Evolutionary conservation across 148 eudicot genomes (phyloP), one percentile per base, ranked within the genome.

Genomic region (Bassia scoparia): DNA sequence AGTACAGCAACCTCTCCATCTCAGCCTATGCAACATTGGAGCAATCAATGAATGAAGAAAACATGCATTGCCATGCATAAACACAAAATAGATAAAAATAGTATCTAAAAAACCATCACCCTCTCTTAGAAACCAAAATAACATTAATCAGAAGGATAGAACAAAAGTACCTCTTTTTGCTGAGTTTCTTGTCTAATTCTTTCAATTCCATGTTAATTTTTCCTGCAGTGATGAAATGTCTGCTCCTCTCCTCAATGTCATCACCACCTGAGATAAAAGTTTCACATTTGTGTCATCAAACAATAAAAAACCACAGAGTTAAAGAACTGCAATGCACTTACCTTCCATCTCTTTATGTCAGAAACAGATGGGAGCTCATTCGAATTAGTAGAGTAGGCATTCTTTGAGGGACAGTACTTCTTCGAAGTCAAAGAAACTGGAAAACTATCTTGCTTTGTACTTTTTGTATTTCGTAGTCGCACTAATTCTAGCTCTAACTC

Each of bases 141-240:
- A 12, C 41, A 33, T 10, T 18, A 64, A 16, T 1, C 3, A 21
- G 11, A 44, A 37, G 30, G 48, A 63, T 63, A 35, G 53, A 55
- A 33, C 27, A 58, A 63, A 64, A 41, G 15, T 85, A 90, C 99
- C 97, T 96, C 97, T 75, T 96, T 96, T 77, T 90, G 88, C 75
- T 90, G 89, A 49, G 91, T 80, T 81, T 90, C 81, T 81, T 84
- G 69, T 96, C 97, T 80, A 96, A 80, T 76, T 96, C 99, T 76
- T 90, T 86, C 6, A 96, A 88, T 78, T 96, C 99, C 74, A 31
- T 81, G 69, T 96, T 75, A 96, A 71, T 72, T 73, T 83, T 81
- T 96, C 97, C 84, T 96, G 99, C 50, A 91, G 81, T 63, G 97
- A 90, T 35, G 89, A 96, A 84, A 92, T 96, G 63, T 92, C 99